These are phyloP conservation scores for Verticillium albo-atrum DNA, from an alignment of 2,329 filamentous ascomycete species.

Conservation along the genomic window DNA sequence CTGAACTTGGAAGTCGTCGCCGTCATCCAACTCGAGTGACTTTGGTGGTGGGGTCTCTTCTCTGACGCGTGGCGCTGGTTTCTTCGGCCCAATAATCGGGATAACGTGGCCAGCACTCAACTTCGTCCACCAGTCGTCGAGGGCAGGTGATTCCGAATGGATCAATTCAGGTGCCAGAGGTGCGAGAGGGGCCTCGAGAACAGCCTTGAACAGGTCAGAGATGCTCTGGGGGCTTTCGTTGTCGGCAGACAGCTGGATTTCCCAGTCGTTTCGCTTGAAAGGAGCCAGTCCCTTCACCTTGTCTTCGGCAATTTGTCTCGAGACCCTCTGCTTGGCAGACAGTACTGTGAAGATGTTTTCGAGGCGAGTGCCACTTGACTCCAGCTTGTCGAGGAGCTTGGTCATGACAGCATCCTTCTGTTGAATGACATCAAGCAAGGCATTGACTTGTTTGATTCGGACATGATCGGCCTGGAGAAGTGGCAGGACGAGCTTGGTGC, in stretches of 20 bases:
- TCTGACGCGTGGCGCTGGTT: background rate
- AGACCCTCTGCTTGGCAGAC: slow-evolving; percentile 39
- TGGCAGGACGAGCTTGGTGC: slow-evolving; percentile 47
- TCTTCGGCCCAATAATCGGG: slow-evolving; percentile 4
- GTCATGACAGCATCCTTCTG: slow-evolving; percentile 49
- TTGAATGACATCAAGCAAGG: slow-evolving; percentile 35
- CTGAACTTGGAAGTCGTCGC: slow-evolving; percentile 50
- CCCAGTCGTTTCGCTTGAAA: slow-evolving; percentile 39
- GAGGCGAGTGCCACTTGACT: slow-evolving; percentile 43
- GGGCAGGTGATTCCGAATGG: slow-evolving; percentile 23
- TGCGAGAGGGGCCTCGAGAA: slow-evolving; percentile 34
- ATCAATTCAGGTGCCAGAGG: slow-evolving; percentile 21
- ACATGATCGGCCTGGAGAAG: slow-evolving; percentile 42
- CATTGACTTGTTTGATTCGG: slow-evolving; percentile 33
- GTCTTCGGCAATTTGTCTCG: slow-evolving; percentile 38
- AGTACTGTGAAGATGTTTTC: slow-evolving; percentile 50
- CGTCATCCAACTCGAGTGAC: slow-evolving; percentile 20
- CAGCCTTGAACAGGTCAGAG: slow-evolving; percentile 30
- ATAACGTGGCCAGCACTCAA: background rate
- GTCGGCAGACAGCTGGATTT: slow-evolving; percentile 16
- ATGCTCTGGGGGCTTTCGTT: slow-evolving; percentile 24
- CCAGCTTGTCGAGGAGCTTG: slow-evolving; percentile 50
- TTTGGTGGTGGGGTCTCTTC: slow-evolving; percentile 11
- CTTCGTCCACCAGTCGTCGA: slow-evolving; percentile 45
- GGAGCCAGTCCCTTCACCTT: slow-evolving; percentile 48